phyloP scores from a whole-genome alignment of 768 basidiomycete genomes.

The Boletus tomentosulus region DNA sequence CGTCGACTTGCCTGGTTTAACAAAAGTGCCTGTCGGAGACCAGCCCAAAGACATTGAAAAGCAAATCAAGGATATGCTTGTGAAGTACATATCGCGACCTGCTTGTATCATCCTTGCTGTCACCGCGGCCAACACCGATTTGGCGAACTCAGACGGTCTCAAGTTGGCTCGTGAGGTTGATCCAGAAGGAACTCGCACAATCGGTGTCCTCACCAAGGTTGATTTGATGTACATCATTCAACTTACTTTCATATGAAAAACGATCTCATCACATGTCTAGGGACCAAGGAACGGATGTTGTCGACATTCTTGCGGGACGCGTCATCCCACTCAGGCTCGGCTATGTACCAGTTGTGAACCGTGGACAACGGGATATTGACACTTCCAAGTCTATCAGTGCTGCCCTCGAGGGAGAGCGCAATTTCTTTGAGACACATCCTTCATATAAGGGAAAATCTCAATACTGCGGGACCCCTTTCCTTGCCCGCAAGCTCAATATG shows the following conservation, averaged over 20 bases:
- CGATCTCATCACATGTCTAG: slow-evolving; percentile 37
- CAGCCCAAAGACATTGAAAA: slow-evolving; percentile 97
- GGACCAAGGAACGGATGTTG: slow-evolving; percentile 97
- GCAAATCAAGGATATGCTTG: slow-evolving; percentile 94
- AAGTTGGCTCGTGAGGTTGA: slow-evolving; percentile 97
- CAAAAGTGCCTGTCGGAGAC: slow-evolving; percentile 92
- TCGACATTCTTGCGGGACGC: slow-evolving; percentile 96
- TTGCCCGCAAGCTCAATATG: slow-evolving; percentile 92
- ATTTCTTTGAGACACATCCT: slow-evolving; percentile 92
- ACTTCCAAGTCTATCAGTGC: slow-evolving; percentile 74
- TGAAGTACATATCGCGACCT: slow-evolving; percentile 93
- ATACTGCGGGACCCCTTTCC: slow-evolving; percentile 96
- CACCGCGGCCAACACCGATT: slow-evolving; percentile 91
- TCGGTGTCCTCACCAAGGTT: slow-evolving; percentile 97
- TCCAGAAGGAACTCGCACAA: slow-evolving; percentile 93
- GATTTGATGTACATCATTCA: slow-evolving; percentile 81
- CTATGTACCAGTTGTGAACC: slow-evolving; percentile 98
- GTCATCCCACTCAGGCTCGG: slow-evolving; percentile 95
- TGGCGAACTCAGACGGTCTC: slow-evolving; percentile 97
- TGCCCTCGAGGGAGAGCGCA: slow-evolving; percentile 85
- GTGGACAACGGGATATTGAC: slow-evolving; percentile 97
- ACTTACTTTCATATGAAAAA: not conserved
- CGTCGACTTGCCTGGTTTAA: slow-evolving; percentile 95
- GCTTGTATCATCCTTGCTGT: slow-evolving; percentile 97
- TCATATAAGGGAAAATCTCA: slow-evolving; percentile 92